Conservation (phyloP, 305 asterid species). For the Fraxinus ornus region DNA sequence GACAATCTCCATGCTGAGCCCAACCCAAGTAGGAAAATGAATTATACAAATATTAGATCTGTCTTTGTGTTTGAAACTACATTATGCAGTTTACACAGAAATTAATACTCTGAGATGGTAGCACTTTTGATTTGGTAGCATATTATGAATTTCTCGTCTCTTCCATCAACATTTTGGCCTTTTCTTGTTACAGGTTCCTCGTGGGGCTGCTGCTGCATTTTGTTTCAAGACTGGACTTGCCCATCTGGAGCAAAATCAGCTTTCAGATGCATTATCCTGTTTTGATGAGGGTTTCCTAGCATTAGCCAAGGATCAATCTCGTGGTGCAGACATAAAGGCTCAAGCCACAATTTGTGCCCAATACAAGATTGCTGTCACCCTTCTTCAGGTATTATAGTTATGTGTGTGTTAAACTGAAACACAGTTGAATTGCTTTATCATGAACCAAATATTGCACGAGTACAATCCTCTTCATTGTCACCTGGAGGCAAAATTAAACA, state of each 20-base stretch:
- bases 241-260: constrained; percentile 99
- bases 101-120: background rate
- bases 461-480: background rate
- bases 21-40: background rate
- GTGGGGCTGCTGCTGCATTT: constrained; percentile 93
- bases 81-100: background rate
- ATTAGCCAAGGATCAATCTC: constrained; percentile 97
- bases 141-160: background rate
- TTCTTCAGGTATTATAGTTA: constrained; percentile 69
- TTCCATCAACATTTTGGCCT: constrained; percentile 9
- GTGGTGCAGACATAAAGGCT: constrained; percentile 98
- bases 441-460: background rate
- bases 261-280: constrained; percentile 97
- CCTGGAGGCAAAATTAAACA: background rate
- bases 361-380: constrained; percentile 95
- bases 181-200: constrained; percentile 73
- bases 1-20: background rate
- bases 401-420: background rate
- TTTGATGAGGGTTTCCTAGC: constrained; percentile 98
- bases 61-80: background rate
- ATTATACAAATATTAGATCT: background rate
- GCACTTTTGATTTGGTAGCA: background rate
- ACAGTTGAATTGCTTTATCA: background rate
- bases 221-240: constrained; percentile 97
- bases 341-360: constrained; percentile 99